Base-by-base conservation (phyloP, 139 green algal genomes). In the Picochlorum sp. region DNA sequence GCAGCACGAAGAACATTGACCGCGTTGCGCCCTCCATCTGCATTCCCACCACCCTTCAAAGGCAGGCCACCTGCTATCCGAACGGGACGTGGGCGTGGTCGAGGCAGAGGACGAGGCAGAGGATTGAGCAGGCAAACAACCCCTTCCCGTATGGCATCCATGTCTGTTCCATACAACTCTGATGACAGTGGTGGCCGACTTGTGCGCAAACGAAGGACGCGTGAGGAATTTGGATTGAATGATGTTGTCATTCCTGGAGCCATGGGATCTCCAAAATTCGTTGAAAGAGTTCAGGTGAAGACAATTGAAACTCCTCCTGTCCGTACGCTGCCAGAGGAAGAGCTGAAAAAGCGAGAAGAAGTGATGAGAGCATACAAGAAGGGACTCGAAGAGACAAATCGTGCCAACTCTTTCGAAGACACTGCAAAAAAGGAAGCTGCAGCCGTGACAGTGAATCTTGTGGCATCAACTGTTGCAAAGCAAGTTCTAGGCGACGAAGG, bases 221-320 rank as follows among this genome's bases (percentile, higher is more conserved):
- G 47, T n/a, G 62, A 64, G 38, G 56, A 82, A 23, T 70, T 58
- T 6, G 59, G 68, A 9, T 15, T 78, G 11, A 49, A 45, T 4
- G 75, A 82, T 34, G 37, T 82, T 2, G 16, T 79, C 21, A 68
- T 59, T 37, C 56, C 63, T 23, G 54, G 24, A 10, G 26, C 47
- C 16, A 45, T 64, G 20, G 67, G 63, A 8, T 58, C 63, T 1
- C 76, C 73, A 54, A 80, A 80, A 52, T 83, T 75, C 61, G 72
- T 83, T 34, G 76, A 83, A 65, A 63, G 76, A 7, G 21, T 54
- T 47, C 69, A 71, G 51, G 65, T 73, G 49, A 73, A 73, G 32
- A 69, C 71, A 24, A 77, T 77, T 9, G 71, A 77, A 44, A 74
- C 66, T n/a, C 72, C 72, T 7, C 44, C 47, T 15, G 72, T 79